Evolutionary conservation across 2,329 filamentous ascomycete species (phyloP), one percentile per base, ranked within the genome.

Genomic region (Cyphellophora europaea): DNA sequence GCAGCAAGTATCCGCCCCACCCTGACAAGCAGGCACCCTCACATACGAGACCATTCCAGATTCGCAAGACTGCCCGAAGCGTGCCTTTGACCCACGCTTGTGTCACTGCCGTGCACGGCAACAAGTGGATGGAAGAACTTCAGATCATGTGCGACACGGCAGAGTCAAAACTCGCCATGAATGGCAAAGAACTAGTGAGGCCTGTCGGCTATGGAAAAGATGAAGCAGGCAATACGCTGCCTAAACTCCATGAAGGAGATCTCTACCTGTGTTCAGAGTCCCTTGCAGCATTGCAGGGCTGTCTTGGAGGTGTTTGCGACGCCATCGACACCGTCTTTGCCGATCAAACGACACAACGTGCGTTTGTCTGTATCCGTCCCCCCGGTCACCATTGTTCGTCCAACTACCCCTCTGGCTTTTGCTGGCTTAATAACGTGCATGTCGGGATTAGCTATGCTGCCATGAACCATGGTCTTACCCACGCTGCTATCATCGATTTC

Each of bases 351-450:
- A 47, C 47, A 13, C 77, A 72, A 30, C 77, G 86, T 36, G 87
- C 88, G 0, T 98, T 98, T 56, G 86, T 96, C 32, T 88, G 82
- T 17, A 82, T 96, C 32, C 78, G 91, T 19, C 91, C 91, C 4
- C 91, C 91, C 0, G 91, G 91, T 1, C 91, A 98, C 55, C 91
- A 98, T 54, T 98, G 91, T 60, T 94, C 89, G 2, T 77, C 85
- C 3, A 76, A 82, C 32, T 80, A 82, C 49, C 91, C 91, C 0
- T 95, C 89, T 2, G 91, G 91, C 0, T 98, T 98, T 55, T 98
- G 91, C 63, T 98, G 91, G 89, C 65, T 98, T 33, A 98, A 98
- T 58, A 98, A 98, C 54, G 87, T 98, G 1, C 89, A 96, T 53
- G 85, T 98, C 14, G 91, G 89, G 1, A 94, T 98, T 45, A 83